Evolutionary conservation across 345 rosid genomes (phyloP).

Genomic region (Nasturtium officinale): DNA sequence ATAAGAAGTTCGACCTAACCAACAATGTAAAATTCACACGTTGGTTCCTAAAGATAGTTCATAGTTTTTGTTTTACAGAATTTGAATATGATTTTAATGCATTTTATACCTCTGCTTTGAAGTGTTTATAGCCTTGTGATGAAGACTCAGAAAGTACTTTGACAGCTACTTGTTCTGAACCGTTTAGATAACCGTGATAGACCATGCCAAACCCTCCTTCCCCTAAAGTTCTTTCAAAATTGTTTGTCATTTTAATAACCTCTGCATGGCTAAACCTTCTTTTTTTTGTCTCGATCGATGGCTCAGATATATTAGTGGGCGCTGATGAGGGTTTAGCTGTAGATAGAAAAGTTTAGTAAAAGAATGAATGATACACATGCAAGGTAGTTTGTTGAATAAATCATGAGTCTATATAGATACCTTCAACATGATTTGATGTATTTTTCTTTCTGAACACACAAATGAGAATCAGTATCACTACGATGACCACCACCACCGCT

Average conservation of each 20-base stretch:
- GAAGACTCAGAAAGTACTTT: slow-evolving; percentile 11
- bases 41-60: too few relatives aligned
- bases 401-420: not conserved
- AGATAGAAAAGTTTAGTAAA: too few relatives aligned
- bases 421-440: not conserved
- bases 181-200: slow-evolving; percentile 37
- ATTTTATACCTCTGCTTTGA: slow-evolving; percentile 21
- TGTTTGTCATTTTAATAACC: slow-evolving; percentile 43
- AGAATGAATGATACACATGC: too few relatives aligned
- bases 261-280: slow-evolving; percentile 38
- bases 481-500: not conserved
- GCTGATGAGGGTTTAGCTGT: too few relatives aligned
- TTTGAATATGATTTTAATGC: too few relatives aligned
- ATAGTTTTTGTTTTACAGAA: too few relatives aligned
- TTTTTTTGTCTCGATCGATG: slow-evolving; percentile 6
- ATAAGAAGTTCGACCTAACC: slow-evolving; percentile 37
- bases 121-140: not conserved
- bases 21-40: too few relatives aligned
- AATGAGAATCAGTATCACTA: not conserved
- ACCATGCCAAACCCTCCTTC: slow-evolving; percentile 60
- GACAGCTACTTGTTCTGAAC: slow-evolving; percentile 5
- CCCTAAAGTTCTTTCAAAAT: slow-evolving; percentile 45
- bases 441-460: slow-evolving; percentile 8
- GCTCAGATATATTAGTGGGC: not conserved
- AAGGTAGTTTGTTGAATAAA: too few relatives aligned